Evolutionary conservation across 1,284 basidiomycete genomes (phyloP), one percentile per base, ranked within the genome.

Genomic region (Anthracocystis walkeri): DNA sequence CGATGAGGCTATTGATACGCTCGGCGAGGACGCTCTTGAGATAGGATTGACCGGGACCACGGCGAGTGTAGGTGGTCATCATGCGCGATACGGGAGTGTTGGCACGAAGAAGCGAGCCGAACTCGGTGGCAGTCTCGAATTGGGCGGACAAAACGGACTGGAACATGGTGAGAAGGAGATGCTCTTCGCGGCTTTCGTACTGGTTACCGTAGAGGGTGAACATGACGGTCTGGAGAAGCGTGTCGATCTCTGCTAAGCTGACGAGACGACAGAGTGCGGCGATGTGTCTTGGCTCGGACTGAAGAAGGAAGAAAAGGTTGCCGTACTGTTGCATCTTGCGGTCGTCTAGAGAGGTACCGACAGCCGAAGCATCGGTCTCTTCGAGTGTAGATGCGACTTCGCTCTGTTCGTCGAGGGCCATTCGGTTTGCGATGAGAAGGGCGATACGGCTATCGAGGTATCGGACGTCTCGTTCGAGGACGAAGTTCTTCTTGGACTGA

Each of bases 51-150:
- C 96, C 96, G 0, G 97, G 96, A 54, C 95, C 96, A 74, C 97
- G 91, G 62, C 97, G 92, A 51, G 96, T 98, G 87, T 99, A 99
- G 21, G 96, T 98, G 44, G 97, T 98, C 96, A 99, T 98, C 96
- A 99, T 98, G 51, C 97, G 91, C 57, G 95, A 98, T 20, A 98
- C 96, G 53, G 97, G 96, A 49, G 97, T 99, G 87, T 99, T 99
- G 66, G 96, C 95, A 56, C 97, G 93, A 27, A 99, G 90, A 14
- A 99, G 89, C 5, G 95, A 97, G 6, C 95, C 95, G 80, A 99
- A 98, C 86, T 99, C 96, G 58, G 95, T 95, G 7, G 96, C 94
- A 4, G 93, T 97, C 87, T 99, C 96, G 87, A 99, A 98, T 86
- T 99, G 97, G 14, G 96, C 95, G 20, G 95, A 95, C 11, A 99